Conservation (phyloP, 1,284 basidiomycete species). For the Stereum hirsutum region DNA sequence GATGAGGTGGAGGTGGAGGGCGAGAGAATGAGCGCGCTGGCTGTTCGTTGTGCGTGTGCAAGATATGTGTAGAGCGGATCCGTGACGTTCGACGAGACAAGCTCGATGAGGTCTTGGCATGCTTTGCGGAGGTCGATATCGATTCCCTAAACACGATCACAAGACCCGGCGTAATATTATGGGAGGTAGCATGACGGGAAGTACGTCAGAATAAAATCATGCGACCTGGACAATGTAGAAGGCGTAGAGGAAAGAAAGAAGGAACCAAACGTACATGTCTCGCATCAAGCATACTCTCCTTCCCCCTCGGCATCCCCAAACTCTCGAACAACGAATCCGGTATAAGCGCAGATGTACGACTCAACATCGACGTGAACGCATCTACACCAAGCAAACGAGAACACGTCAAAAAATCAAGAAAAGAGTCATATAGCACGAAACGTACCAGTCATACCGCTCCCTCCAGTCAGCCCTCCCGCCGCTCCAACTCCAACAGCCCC, state of each 20-base stretch:
- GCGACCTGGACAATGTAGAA: slow-evolving; percentile 4
- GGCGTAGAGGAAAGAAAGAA: slow-evolving; percentile 3
- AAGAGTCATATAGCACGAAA: slow-evolving; percentile 1
- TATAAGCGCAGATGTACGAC: slow-evolving; percentile 62
- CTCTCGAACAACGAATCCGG: slow-evolving; percentile 60
- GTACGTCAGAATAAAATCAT: slow-evolving; percentile 8
- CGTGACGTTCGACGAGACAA: too few species aligned
- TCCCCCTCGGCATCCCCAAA: slow-evolving; percentile 52
- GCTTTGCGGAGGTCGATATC: slow-evolving; percentile 75
- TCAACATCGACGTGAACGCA: slow-evolving; percentile 65
- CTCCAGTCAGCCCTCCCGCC: slow-evolving; percentile 35
- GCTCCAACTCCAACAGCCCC: slow-evolving; percentile 21
- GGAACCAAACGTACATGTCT: slow-evolving; percentile 42
- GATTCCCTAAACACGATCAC: slow-evolving; percentile 50
- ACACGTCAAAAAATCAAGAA: too few species aligned
- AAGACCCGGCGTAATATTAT: too few species aligned
- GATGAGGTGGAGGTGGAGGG: too few species aligned
- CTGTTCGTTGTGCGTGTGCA: too few species aligned
- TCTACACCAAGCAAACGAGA: too few species aligned
- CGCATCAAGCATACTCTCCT: slow-evolving; percentile 46
- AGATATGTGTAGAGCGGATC: too few species aligned
- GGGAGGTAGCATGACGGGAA: too few species aligned
- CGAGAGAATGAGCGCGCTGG: too few species aligned
- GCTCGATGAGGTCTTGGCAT: slow-evolving; percentile 76
- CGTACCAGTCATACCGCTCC: slow-evolving; percentile 5